Evolutionary conservation across 2,329 filamentous ascomycete genomes (phyloP), one percentile per base, ranked within the genome.

Genomic region (Cercospora sesami): DNA sequence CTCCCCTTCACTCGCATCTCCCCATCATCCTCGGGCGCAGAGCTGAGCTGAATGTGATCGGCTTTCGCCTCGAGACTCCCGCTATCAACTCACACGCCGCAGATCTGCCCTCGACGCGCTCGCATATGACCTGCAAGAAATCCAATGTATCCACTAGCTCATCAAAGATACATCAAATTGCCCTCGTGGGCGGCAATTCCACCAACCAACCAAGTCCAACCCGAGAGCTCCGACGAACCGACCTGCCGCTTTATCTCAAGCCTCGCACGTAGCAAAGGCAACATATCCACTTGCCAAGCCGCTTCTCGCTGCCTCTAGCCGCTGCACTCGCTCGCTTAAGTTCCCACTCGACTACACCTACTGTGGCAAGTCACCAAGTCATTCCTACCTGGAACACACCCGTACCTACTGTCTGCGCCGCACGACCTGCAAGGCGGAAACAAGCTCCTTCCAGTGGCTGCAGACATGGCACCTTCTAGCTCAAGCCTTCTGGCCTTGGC

Each of bases 371-470:
- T 36, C 28, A 59, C 23, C 18, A 53, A 55, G 60, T 55, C 60
- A 55, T 42, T 39, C 62, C 62, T 64, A 59, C 62, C 53, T 64
- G 62, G 62, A 57, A 64, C 62, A 48, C 21, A 33, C 26, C 60
- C 28, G 60, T 21, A 62, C 39, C 42, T 45, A 45, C 23, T 21
- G 16, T 10, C 5, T 36, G 8, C 58, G 6, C 16, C 33, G 26
- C 21, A 62, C 39, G 45, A 10, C 33, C 18, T 39, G 18, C 26
- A 23, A 28, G 23, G 36, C 55, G 55, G 55, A 58, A 31, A 31
- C 55, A 58, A 58, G 55, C 55, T 26, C 31, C 60, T 62, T 45
- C 33, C 21, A 62, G 23, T 48, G 60, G 16, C 23, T 45, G 60
- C 55, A 58, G n/a, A 14, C 16, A 58, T n/a, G 28, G 53, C 53